These are phyloP conservation scores for Ganoderma lucidum DNA, from an alignment of 1,284 basidiomycete genomes.

Conservation along the genomic window DNA sequence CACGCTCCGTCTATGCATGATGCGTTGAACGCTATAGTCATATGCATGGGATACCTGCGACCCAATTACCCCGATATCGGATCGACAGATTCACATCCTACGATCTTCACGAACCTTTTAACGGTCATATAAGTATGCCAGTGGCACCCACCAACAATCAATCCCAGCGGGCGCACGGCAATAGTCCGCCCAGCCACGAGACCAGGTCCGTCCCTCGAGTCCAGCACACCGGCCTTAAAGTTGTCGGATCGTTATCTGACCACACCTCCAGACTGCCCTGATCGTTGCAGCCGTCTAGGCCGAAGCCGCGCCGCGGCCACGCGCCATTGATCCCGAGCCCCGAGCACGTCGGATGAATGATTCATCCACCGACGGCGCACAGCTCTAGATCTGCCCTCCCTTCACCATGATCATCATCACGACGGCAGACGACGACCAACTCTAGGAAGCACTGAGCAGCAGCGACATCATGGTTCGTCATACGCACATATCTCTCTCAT, in stretches of 20 bases:
- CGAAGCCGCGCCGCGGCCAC: neutral
- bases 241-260: constrained; percentile 24
- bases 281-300: neutral
- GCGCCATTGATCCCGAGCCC: constrained; percentile 15
- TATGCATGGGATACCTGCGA: neutral
- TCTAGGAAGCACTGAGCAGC: constrained; percentile 2
- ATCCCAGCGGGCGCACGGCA: neutral
- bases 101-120: constrained; percentile 4
- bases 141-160: constrained; percentile 10
- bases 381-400: constrained; percentile 15
- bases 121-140: neutral
- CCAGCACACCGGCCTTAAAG: neutral
- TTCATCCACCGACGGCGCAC: constrained; percentile 26
- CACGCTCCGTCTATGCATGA: neutral
- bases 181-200: neutral
- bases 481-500: neutral
- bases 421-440: constrained; percentile 8
- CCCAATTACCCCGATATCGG: constrained; percentile 12
- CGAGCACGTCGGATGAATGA: constrained; percentile 8
- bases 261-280: neutral
- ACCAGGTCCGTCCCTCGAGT: neutral
- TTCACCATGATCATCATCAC: constrained; percentile 6
- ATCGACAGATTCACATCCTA: constrained; percentile 13
- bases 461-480: constrained; percentile 1
- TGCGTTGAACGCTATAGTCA: neutral